Conservation (phyloP, 192 early-diverging fungal species). For the Obelidium mucronatum region DNA sequence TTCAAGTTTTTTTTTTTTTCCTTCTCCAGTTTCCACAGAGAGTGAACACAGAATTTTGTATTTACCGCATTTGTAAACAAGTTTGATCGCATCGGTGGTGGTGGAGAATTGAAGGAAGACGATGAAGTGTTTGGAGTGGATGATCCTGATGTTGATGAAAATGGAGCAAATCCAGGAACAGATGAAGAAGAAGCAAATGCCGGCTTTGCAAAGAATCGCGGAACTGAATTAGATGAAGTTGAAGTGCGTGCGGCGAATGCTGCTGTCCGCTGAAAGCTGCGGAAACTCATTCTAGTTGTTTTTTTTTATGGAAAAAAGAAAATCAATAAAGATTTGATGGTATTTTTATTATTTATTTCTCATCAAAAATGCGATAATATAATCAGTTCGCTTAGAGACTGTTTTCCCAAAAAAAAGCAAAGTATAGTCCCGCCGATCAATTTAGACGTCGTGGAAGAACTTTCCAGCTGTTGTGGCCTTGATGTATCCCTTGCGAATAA, state of each 20-base stretch:
- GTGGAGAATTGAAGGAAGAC: not conserved
- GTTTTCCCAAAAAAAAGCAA: too few species aligned
- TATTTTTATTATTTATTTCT: too few species aligned
- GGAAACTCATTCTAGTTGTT: too few species aligned
- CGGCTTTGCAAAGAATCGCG: not conserved
- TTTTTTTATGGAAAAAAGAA: too few species aligned
- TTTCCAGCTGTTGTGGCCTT: slow-evolving; percentile 42
- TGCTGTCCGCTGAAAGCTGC: too few species aligned
- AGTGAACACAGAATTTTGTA: too few species aligned
- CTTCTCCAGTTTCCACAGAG: too few species aligned
- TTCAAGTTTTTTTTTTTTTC: not conserved
- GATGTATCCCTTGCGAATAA: slow-evolving; percentile 86
- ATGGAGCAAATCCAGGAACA: not conserved
- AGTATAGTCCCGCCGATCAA: too few species aligned
- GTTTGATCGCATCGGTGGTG: not conserved
- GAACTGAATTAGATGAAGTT: not conserved
- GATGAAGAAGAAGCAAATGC: slow-evolving; percentile 1
- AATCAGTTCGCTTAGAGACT: too few species aligned
- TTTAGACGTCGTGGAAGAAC: slow-evolving; percentile 38
- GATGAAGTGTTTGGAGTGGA: not conserved
- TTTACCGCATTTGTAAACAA: not conserved
- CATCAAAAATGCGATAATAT: too few species aligned
- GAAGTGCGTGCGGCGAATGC: too few species aligned
- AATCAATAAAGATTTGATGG: too few species aligned
- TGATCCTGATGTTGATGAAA: not conserved